phyloP scores from a whole-genome alignment of 2,329 filamentous ascomycete species.

The Cladosporium sp. region DNA sequence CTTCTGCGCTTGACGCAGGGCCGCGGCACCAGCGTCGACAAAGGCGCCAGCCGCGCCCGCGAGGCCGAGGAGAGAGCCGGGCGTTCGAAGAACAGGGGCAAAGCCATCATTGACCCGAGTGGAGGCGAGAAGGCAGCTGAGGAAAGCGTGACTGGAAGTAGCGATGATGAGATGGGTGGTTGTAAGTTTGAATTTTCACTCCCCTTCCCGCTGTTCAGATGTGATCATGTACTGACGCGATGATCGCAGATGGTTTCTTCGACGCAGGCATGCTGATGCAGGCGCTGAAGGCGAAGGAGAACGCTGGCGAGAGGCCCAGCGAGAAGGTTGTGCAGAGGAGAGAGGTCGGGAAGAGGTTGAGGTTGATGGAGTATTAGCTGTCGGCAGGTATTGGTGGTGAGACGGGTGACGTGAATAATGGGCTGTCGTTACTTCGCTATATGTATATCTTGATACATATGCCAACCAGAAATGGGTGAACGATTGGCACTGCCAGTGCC shows the following conservation, averaged over 20 bases:
- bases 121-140: conserved; percentile 61
- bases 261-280: conserved; percentile 93
- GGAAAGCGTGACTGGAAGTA: conserved; percentile 66
- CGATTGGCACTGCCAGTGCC: neutral
- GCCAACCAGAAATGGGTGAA: neutral
- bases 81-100: conserved; percentile 69
- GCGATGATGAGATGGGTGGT: conserved; percentile 86
- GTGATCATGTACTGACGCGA: conserved; percentile 2
- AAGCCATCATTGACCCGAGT: conserved; percentile 60
- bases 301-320: conserved; percentile 50
- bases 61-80: conserved; percentile 58
- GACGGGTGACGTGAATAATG: neutral
- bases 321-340: conserved; percentile 63
- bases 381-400: neutral
- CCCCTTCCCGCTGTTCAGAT: neutral
- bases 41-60: conserved; percentile 57
- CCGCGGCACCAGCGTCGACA: conserved; percentile 54
- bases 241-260: conserved; percentile 84
- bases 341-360: conserved; percentile 73
- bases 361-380: conserved; percentile 65
- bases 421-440: neutral
- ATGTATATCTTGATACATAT: neutral
- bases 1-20: conserved; percentile 70
- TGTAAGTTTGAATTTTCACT: conserved; percentile 64
- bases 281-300: conserved; percentile 72